Conservation (phyloP, 2,329 filamentous ascomycete species). For the Cordyceps cicadae region DNA sequence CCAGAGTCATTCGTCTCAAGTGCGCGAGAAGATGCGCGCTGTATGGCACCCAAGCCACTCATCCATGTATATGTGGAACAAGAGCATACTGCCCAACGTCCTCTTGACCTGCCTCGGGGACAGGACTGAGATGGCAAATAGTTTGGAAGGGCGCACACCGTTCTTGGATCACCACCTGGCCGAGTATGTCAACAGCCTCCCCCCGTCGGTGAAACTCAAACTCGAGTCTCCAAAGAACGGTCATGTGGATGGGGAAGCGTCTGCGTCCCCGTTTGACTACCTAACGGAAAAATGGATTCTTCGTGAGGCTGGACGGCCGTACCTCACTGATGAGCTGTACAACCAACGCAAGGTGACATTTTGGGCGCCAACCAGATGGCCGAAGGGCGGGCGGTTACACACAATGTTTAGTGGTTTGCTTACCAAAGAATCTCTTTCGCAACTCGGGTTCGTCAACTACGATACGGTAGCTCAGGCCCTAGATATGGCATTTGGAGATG, state of each 20-base stretch:
- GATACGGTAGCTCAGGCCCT: not conserved
- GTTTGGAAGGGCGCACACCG: constrained; percentile 27
- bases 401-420: constrained; percentile 23
- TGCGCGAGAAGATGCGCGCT: constrained; percentile 16
- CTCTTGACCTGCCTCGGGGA: constrained; percentile 25
- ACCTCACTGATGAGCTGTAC: constrained; percentile 44
- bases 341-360: constrained; percentile 41
- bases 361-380: constrained; percentile 35
- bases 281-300: constrained; percentile 41
- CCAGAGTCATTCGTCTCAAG: constrained; percentile 14
- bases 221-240: constrained; percentile 9
- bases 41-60: constrained; percentile 25
- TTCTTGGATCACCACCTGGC: constrained; percentile 27
- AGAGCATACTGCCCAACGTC: constrained; percentile 19
- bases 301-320: constrained; percentile 40
- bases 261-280: constrained; percentile 17
- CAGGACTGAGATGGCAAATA: constrained; percentile 29
- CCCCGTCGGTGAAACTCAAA: constrained; percentile 21
- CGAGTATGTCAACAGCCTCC: constrained; percentile 24
- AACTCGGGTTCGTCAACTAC: not conserved
- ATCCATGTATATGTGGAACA: constrained; percentile 21
- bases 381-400: constrained; percentile 35
- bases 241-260: not conserved
- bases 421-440: constrained; percentile 14
- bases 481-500: not conserved